Percentiles rank a stretch among this genome's conserved stretches.
phyloP scores from a whole-genome alignment of 176 grass and related monocot genomes.

The sorghum (Sorghum bicolor) region Sorghum_bicolor_NCBIv3 NC_012871.2:57266001-57266500 shows the following conservation, averaged over 20 bases:
- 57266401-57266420: background rate
- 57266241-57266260: background rate
- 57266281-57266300: background rate
- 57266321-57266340: slow-evolving; percentile 28
- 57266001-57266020: background rate
- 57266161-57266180: background rate
- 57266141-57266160: slow-evolving; percentile 2
- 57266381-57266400: background rate
- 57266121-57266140: slow-evolving; percentile 18
- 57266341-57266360: background rate
- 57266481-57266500: background rate
- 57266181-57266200: background rate
- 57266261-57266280: background rate
- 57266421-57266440: background rate
- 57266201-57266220: background rate
- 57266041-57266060: slow-evolving; percentile 17
- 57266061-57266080: background rate
- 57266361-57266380: background rate
- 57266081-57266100: background rate
- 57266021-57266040: slow-evolving; percentile 12
- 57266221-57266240: background rate
- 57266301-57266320: background rate
- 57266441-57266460: slow-evolving; percentile 14
- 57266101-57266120: background rate
- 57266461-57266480: background rate